Base-by-base conservation (phyloP, 2,329 filamentous ascomycete genomes). In the Alternaria sp. region DNA sequence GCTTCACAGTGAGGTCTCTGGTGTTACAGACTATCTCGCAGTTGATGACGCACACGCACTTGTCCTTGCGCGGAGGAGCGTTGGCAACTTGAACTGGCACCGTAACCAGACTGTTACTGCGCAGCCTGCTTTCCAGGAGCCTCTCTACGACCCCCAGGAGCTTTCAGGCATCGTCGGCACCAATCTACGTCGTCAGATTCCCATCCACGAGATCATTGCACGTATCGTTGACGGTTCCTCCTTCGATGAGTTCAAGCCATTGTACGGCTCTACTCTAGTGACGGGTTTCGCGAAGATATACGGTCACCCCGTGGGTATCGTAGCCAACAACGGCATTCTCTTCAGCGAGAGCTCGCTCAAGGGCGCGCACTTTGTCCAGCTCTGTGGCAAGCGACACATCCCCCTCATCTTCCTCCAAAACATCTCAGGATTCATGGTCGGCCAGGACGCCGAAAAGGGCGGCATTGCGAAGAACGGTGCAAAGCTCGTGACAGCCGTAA, bases 341-440 rank as follows among this genome's bases (percentile, higher is more conserved):
- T 96, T 98, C 84, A 93, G 92, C 59, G 89, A 94, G 55, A 94
- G 92, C 10, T 90, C 93, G 9, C 86, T 97, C 65, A 99, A 99
- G 82, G 96, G 94, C 37, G 94, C 96, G 0, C 96, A 99, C 82
- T 99, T 99, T 80, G 93, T 98, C 74, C 93, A 99, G 81, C 88
- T 99, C 5, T 98, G 95, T 83, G 87, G 91, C 28, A 94, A 97
- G 81, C 91, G 96, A 60, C 89, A 92, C 58, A 92, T 98, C 60
- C 95, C 96, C 1, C 85, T 98, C 10, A 87, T 98, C 55, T 98
- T 98, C 82, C 84, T 99, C 20, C 96, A 99, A 80, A 98, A 99
- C 80, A 98, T 99, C 78, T 91, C 90, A 6, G 96, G 96, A 46
- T 99, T 99, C 87, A 99, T 99, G 96, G 96, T 99, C 30, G 96